phyloP scores from a whole-genome alignment of 23 red algal genomes.

The Gracilaria caudata region DNA sequence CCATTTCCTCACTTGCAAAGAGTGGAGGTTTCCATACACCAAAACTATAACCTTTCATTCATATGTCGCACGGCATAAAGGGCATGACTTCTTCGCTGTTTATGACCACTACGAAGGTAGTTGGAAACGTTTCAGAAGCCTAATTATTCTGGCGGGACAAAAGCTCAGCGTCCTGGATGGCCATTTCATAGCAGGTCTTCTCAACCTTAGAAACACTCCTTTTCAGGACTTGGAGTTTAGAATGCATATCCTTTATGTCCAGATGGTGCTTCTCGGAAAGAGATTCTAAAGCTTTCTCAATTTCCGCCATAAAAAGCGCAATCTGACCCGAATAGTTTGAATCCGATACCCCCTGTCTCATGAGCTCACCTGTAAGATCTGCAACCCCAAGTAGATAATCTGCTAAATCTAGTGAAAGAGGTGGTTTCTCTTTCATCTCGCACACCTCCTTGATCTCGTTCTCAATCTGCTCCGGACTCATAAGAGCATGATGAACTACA shows the following conservation, averaged over 20 bases:
- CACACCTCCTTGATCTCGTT: conserved; percentile 40
- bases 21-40: not conserved
- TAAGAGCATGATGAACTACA: conserved; percentile 26
- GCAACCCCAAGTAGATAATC: conserved; percentile 92
- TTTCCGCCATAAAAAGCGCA: conserved; percentile 17
- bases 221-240: conserved; percentile 42
- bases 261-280: conserved; percentile 4
- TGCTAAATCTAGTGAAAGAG: conserved; percentile 37
- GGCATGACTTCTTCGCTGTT: not conserved
- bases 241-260: conserved; percentile 32
- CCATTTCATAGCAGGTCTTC: conserved; percentile 29
- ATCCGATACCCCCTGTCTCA: conserved; percentile 75
- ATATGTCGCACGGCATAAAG: not conserved
- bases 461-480: conserved; percentile 34
- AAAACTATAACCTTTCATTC: not conserved
- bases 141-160: not conserved
- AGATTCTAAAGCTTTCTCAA: conserved; percentile 10
- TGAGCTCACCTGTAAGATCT: conserved; percentile 90
- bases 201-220: conserved; percentile 62
- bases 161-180: conserved; percentile 61
- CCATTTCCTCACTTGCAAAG: not conserved
- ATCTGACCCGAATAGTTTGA: not conserved
- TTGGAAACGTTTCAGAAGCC: not conserved
- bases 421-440: conserved; percentile 10
- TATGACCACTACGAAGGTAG: no score